Evolutionary conservation across 176 grass and related monocot genomes (phyloP), one percentile per base, ranked within the genome.

Genomic region (Oryza australiensis): DNA sequence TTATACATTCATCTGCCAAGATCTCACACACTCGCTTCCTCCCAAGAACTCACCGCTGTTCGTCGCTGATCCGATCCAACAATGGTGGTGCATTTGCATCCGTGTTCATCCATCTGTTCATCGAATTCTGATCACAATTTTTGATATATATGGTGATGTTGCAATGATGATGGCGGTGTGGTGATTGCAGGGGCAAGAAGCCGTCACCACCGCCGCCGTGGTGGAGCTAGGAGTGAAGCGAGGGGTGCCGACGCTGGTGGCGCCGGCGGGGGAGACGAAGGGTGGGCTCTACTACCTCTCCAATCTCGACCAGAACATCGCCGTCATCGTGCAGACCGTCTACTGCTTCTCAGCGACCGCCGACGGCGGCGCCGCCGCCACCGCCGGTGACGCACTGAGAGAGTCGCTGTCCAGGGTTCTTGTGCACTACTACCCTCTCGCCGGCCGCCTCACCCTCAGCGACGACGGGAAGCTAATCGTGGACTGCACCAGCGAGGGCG

Each of bases 221-320:
- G 55, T 75, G 20, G 71, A 66, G 79, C 87, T 95, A 28, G 64
- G 26, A 33, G 72, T 95, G 20, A 23, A 74, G 38, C 80, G 82
- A 74, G 81, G 81, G 22, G 82, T 84, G 23, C 87, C 85, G 49
- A 65, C 82, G 74, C 79, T 95, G 18, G 85, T 90, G 11, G 53
- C 46, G n/a, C 90, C 93, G 4, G 74, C 75, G 2, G 37, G 26
- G 4, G 74, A 72, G 72, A 95, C 87, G 12, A 77, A 77, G 11
- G 30, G 3, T 1, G 90, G 78, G 1, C 65, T 83, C 22, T 95
- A 95, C 78, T 90, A 80, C 79, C 93, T 95, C 46, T 90, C 93
- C 51, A 95, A 92, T 78, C 89, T 95, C 24, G 93, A 90, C 34
- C 93, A 94, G 80, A 95, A 92, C 78, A 95, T 95, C 69, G 90